These are phyloP conservation scores for Phaeosphaeria sp. DNA, from an alignment of 2,329 filamentous ascomycete species.

Conservation along the genomic window DNA sequence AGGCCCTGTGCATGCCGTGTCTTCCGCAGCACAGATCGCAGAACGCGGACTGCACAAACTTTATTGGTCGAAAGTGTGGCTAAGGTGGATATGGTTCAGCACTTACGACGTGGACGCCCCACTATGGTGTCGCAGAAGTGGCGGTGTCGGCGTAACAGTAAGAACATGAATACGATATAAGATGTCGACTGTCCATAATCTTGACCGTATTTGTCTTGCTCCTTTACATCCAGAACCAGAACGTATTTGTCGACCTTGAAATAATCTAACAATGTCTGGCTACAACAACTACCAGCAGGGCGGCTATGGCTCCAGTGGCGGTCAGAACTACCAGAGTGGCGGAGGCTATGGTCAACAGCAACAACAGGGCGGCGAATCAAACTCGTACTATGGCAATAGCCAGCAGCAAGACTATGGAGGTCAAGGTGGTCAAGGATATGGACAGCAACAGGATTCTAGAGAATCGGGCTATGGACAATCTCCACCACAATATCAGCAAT, in stretches of 20 bases:
- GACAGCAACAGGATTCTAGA: slow-evolving; percentile 17
- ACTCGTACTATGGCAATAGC: slow-evolving; percentile 20
- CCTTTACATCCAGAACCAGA: not conserved
- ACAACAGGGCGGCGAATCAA: slow-evolving; percentile 14
- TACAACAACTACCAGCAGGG: slow-evolving; percentile 13
- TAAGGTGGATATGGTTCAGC: not conserved
- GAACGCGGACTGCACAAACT: not conserved
- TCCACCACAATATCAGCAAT: slow-evolving; percentile 34
- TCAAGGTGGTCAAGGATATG: slow-evolving; percentile 10
- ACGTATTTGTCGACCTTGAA: not conserved
- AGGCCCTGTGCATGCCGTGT: not conserved
- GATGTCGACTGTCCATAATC: not conserved
- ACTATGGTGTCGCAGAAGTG: not conserved
- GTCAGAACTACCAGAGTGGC: slow-evolving; percentile 12
- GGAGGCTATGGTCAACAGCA: slow-evolving; percentile 12
- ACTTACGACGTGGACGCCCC: not conserved
- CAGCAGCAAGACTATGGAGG: slow-evolving; percentile 5
- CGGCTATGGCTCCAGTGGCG: slow-evolving; percentile 8
- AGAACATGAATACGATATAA: not conserved
- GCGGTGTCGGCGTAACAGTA: not conserved
- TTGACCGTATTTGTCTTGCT: not conserved
- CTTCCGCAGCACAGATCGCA: slow-evolving; percentile 1
- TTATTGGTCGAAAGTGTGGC: slow-evolving; percentile 1
- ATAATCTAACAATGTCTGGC: slow-evolving; percentile 13
- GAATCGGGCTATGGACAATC: slow-evolving; percentile 20